Evolutionary conservation across 495 filamentous ascomycete species (phyloP), one percentile per base, ranked within the genome.

Genomic region (Aspergillus kassunensis): DNA sequence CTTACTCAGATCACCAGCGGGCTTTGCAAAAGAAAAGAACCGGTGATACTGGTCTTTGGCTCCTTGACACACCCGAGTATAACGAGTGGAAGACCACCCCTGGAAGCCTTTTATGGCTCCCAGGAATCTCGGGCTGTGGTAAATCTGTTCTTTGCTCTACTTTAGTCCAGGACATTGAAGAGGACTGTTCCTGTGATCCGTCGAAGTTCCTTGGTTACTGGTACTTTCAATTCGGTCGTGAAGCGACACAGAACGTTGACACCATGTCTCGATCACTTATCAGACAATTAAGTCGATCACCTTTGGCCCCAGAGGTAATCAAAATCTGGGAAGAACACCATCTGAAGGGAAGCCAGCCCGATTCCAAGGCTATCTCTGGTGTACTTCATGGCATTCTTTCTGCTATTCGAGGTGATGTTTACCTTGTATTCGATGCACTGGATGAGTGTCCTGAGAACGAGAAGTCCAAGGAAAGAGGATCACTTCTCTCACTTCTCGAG

Each of bases 141-240:
- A 56, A 56, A 41, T 56, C 53, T 2, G 39, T 56, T 7, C 45
- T 56, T n/a, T 45, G 53, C 27, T 56, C 58, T 34, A 60, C 58
- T 0, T 25, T 54, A 7, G 56, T 60, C n/a, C 18, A 37, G 6
- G 53, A 60, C 25, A 56, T 56, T 21, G 15, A 53, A 16, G n/a
- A 44, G 10, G n/a, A n/a, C n/a, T 9, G 24, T 27, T 12, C 33
- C 20, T 60, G 53, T 23, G 6, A 50, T 43, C 2, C 15, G 16
- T 44, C 49, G 5, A 48, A 29, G 6, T 10, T 4, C 1, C 29
- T 54, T 24, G 50, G 33, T 10, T 60, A 60, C 46, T 60, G 58
- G 58, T 60, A 60, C 50, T 60, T 60, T 19, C 44, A 54, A 19
- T 60, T 60, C 31, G 41, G 23, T 11, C 10, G 31, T 25, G 18